These are phyloP conservation scores for Aspergillus leporis DNA, from an alignment of 495 filamentous ascomycete genomes.

Conservation along the genomic window DNA sequence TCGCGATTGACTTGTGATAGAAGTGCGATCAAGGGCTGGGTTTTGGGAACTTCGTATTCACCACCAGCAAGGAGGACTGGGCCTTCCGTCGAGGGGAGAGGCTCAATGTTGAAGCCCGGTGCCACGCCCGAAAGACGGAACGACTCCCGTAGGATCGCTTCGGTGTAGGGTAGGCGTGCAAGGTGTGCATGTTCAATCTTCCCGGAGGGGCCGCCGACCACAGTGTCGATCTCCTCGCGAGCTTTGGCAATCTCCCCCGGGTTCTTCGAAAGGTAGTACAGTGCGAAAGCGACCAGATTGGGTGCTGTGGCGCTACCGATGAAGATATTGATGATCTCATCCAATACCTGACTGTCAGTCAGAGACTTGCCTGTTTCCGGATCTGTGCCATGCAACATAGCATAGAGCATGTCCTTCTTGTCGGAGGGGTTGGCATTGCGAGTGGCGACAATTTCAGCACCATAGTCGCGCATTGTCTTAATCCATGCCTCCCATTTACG, in stretches of 20 bases:
- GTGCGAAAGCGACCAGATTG: constrained; percentile 43
- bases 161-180: constrained; percentile 62
- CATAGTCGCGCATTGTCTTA: constrained; percentile 55
- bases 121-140: constrained; percentile 69
- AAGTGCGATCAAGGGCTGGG: constrained; percentile 62
- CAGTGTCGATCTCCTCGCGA: constrained; percentile 43
- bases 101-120: constrained; percentile 60
- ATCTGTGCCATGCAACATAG: constrained; percentile 67
- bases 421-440: constrained; percentile 52
- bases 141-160: constrained; percentile 70
- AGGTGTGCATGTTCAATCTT: constrained; percentile 56
- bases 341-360: constrained; percentile 59
- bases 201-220: constrained; percentile 33
- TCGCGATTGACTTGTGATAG: constrained; percentile 68
- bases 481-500: constrained; percentile 57
- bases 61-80: constrained; percentile 56
- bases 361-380: constrained; percentile 65
- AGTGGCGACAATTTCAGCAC: constrained; percentile 58
- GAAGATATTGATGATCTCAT: constrained; percentile 62
- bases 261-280: constrained; percentile 49
- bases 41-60: constrained; percentile 63
- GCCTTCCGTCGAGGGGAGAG: constrained; percentile 51
- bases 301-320: constrained; percentile 48
- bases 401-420: constrained; percentile 69
- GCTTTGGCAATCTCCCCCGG: constrained; percentile 35